Base-by-base conservation (phyloP, 495 filamentous ascomycete genomes). In the Pyronema domesticum region DNA sequence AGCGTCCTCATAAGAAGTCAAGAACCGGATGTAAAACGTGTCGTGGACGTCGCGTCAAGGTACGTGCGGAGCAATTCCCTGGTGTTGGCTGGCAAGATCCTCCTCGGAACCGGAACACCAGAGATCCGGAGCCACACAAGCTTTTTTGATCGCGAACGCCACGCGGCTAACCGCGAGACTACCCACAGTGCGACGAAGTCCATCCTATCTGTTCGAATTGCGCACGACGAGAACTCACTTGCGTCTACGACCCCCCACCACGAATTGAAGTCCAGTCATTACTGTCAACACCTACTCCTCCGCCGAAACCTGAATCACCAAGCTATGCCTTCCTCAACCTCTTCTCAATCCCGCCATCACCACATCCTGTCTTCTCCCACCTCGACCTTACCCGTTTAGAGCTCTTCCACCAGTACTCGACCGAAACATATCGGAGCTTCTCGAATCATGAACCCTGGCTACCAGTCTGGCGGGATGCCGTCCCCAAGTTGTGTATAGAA, bases 401-500 rank as follows among this genome's bases (percentile, higher is more conserved):
- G 37, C 48, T 68, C 9, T 37, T 67, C 47, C 58, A 68, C 46
- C 65, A 68, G 45, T 68, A 57, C 37, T 56, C 57, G 0, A 6
- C 47, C 5, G 4, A 42, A 0, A 58, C 54, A 0, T 60, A 59
- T 11, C 19, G 17, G 0, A 65, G 59, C 13, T 30, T 68, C 18
- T 37, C 54, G 0, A 14, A 43, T 37, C 50, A 37, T 2, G 43
- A 46, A 0, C 1, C 17, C 3, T 33, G 53, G 19, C 3, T 55
- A 9, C 37, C 63, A 0, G 19, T 64, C 19, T 73, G 70, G 70
- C 56, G 66, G 15, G 53, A 59, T 11, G 36, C 50, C 3, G 58
- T 72, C 6, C 65, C 70, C 1, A n/a, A 36, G 7, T 56, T 72
- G 47, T 69, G 67, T 10, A 57, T 71, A 6, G 46, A 61, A 14